Evolutionary conservation across 2,329 filamentous ascomycete species (phyloP).

Genomic region (Colletotrichum spaethianum): DNA sequence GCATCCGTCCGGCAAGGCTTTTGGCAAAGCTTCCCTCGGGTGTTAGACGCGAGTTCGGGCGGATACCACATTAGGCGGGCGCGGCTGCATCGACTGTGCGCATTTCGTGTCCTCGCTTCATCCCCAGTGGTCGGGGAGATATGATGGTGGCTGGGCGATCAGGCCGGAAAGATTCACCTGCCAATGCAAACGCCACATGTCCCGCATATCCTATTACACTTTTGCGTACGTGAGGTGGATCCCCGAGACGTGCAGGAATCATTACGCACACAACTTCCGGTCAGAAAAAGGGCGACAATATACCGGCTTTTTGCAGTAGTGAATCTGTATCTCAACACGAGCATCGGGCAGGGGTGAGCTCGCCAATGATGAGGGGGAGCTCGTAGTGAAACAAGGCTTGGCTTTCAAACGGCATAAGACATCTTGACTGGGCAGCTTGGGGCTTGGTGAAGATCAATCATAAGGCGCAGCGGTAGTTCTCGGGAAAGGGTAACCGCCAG

Average conservation of each 20-base stretch:
- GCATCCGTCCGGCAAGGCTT: not conserved
- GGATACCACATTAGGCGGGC: not conserved
- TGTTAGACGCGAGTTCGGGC: not conserved
- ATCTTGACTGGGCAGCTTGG: not conserved
- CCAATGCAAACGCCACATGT: slow-evolving; percentile 15
- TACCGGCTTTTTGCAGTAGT: not conserved
- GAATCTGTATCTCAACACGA: not conserved
- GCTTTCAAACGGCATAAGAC: not conserved
- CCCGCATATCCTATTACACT: not conserved
- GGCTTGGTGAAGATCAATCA: not conserved
- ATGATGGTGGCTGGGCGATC: slow-evolving; percentile 17
- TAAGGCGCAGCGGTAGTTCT: not conserved
- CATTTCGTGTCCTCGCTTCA: not conserved
- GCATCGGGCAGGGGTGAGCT: slow-evolving; percentile 1
- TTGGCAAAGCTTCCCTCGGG: not conserved
- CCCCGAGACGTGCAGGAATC: slow-evolving; percentile 25
- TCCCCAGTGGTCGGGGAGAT: slow-evolving; percentile 2
- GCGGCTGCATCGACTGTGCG: slow-evolving; percentile 5
- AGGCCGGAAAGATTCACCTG: not conserved
- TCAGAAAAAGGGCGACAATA: not conserved
- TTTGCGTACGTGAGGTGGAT: slow-evolving; percentile 3
- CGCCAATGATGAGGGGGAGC: slow-evolving; percentile 2
- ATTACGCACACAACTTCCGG: not conserved
- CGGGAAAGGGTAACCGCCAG: not conserved
- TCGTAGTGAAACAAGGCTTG: not conserved